Base-by-base conservation (phyloP, 331 rosid genomes). In the Telfairia occidentalis region DNA sequence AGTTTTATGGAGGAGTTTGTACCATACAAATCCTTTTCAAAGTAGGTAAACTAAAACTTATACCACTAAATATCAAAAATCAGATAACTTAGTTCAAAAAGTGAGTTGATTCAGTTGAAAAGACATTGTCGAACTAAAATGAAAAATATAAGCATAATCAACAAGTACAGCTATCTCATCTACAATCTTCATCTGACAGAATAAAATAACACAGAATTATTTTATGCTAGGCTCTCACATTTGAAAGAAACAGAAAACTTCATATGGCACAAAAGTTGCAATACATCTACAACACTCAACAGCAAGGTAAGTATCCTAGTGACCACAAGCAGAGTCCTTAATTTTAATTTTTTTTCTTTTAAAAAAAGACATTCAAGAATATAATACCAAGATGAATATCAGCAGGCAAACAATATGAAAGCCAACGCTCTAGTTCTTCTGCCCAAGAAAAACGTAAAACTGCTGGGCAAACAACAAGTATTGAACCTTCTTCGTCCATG, bases 381-480 rank as follows among this genome's bases (percentile, higher is more conserved):
- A 74, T 32, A 74, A 81, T 88, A 93, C 98, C 97, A 2, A 91
- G 87, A 81, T 91, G 98, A 59, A 91, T 79, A 81, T 91, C 98
- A 50, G 96, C 79, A 35, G 97, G 97, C 88, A 86, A 86, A 82
- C 90, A 92, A 77, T 49, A 83, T 59, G 98, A 97, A 85, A 94
- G 90, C 97, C 98, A 91, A 15, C 86, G 92, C 85, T 94, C 98
- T 72, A 94, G 76, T 78, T 94, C 98, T 84, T 94, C 98, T 2
- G 97, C 98, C 98, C 98, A 94, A 0, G 97, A 81, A 84, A 82
- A 91, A 37, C 98, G 90, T 85, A 94, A 82, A 78, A 94, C 85
- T 35, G 98, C 98, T 29, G 98, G 97, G 89, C 97, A 91, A 80
- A 94, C 97, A 75, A 91, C 90, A 70, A 94, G 96, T 50, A 90